These are phyloP conservation scores for Neospora caninum DNA, from an alignment of 169 alveolate species.

Conservation along the genomic window DNA sequence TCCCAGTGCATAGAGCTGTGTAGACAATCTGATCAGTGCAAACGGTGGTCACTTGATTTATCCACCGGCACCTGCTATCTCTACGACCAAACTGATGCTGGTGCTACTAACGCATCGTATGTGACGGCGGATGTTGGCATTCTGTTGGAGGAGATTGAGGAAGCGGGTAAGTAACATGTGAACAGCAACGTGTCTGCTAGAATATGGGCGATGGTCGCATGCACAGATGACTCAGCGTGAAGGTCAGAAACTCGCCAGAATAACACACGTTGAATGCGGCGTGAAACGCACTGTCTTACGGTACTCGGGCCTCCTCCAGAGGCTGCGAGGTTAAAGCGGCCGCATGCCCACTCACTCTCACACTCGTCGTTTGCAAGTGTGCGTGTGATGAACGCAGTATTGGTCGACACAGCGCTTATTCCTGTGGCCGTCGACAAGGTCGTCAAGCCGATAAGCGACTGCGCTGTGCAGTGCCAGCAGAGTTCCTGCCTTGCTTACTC, in stretches of 20 bases:
- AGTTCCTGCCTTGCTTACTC: background rate
- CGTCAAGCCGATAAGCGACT: background rate
- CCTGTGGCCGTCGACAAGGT: background rate
- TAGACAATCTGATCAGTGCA: background rate
- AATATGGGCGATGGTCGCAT: too few species aligned
- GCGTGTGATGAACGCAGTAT: background rate
- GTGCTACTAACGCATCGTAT: background rate
- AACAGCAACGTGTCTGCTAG: too few species aligned
- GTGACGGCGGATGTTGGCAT: background rate
- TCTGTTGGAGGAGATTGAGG: background rate
- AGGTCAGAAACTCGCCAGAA: too few species aligned
- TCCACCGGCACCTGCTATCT: background rate
- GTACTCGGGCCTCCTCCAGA: too few species aligned
- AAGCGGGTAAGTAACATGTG: background rate
- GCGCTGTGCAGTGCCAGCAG: background rate
- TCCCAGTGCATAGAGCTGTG: background rate
- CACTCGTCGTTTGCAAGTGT: background rate
- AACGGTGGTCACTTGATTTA: background rate
- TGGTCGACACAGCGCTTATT: background rate
- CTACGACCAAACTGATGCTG: background rate
- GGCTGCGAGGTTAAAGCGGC: too few species aligned
- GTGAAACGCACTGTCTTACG: too few species aligned
- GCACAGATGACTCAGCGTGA: too few species aligned
- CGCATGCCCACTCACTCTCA: too few species aligned
- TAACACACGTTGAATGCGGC: too few species aligned